These are phyloP conservation scores for Carpinus viminea DNA, from an alignment of 306 rosid genomes.

Conservation along the genomic window DNA sequence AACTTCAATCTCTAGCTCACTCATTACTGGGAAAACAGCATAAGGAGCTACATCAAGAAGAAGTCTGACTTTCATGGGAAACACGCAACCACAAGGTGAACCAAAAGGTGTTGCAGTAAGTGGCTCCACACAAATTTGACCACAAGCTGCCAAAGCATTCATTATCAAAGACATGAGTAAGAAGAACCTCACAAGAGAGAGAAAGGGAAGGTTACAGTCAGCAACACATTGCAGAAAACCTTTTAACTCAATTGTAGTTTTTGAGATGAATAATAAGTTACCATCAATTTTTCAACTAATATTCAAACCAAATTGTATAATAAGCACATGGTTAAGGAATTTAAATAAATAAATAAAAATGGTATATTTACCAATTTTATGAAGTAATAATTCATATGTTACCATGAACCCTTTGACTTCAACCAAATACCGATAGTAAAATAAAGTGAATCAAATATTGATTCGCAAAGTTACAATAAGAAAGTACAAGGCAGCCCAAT, in stretches of 20 bases:
- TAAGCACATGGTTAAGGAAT: conserved; percentile 17
- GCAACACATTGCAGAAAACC: conserved; percentile 3
- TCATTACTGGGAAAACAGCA: conserved; percentile 73
- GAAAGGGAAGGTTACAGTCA: neutral
- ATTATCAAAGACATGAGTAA: conserved; percentile 23
- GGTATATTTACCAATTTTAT: neutral
- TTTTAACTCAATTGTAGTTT: neutral
- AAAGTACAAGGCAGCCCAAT: neutral
- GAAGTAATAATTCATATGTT: neutral
- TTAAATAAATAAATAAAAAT: neutral
- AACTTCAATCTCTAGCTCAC: conserved; percentile 81
- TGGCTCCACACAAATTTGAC: conserved; percentile 77
- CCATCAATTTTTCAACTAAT: neutral
- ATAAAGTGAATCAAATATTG: neutral
- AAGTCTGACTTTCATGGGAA: conserved; percentile 87
- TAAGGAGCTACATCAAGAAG: conserved; percentile 72
- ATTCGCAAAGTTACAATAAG: neutral
- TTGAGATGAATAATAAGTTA: neutral
- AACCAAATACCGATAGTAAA: neutral
- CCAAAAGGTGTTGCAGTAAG: conserved; percentile 79
- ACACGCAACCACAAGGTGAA: conserved; percentile 96
- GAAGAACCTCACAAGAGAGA: conserved; percentile 13
- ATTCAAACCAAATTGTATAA: conserved; percentile 21
- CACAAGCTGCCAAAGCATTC: conserved; percentile 62
- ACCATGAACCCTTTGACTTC: neutral